Evolutionary conservation across 768 basidiomycete species (phyloP).

Genomic region (Tulasnella calospora): DNA sequence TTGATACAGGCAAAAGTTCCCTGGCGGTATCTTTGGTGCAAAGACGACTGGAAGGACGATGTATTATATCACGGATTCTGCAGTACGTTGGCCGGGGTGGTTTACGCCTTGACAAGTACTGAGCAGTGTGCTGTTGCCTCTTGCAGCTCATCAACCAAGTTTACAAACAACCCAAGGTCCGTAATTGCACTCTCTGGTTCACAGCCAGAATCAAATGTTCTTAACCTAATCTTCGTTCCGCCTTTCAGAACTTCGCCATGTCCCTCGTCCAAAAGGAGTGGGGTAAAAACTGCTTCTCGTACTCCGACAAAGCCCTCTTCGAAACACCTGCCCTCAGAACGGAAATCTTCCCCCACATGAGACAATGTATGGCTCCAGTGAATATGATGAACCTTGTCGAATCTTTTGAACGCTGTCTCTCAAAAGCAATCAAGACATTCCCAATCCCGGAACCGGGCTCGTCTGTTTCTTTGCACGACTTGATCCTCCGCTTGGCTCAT

Average conservation of each 20-base stretch:
- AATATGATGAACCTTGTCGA: slow-evolving; percentile 14
- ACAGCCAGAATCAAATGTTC: background rate
- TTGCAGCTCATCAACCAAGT: slow-evolving; percentile 19
- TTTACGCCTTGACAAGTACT: background rate
- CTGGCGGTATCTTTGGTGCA: slow-evolving; percentile 13
- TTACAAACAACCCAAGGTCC: slow-evolving; percentile 26
- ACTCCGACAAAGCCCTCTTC: slow-evolving; percentile 19
- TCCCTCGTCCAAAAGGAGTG: slow-evolving; percentile 5
- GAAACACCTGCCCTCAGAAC: background rate
- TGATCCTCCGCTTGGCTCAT: slow-evolving; percentile 9
- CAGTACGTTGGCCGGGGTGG: background rate
- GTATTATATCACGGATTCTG: slow-evolving; percentile 5
- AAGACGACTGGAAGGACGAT: background rate
- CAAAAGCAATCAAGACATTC: background rate
- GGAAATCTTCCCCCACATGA: background rate
- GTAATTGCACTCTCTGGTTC: background rate
- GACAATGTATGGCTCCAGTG: background rate
- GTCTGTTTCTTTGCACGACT: slow-evolving; percentile 1
- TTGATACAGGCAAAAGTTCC: background rate
- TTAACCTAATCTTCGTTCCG: background rate
- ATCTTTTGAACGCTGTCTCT: background rate
- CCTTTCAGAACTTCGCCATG: slow-evolving; percentile 5
- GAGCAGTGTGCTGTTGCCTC: background rate
- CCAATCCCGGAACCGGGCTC: background rate
- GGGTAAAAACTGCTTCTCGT: slow-evolving; percentile 3